phyloP scores from a whole-genome alignment of 371 early-diverging fungal genomes.

The Mortierella sp. region DNA sequence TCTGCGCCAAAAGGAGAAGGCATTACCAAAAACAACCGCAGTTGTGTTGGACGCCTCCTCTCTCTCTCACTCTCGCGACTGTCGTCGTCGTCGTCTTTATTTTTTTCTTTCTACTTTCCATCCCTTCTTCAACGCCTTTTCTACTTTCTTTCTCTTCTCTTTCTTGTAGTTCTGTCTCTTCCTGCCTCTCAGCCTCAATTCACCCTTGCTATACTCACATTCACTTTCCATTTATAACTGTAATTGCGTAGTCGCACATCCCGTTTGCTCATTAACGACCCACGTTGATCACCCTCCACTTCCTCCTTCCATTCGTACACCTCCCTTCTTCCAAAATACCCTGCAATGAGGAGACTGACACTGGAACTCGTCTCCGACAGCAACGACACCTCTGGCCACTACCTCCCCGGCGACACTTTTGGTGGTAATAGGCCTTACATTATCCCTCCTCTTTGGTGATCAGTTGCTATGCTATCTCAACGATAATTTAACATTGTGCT shows the following conservation, averaged over 20 bases:
- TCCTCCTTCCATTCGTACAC: background rate
- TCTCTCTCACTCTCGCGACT: background rate
- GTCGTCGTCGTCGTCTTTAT: background rate
- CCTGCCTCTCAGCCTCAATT: background rate
- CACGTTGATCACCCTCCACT: background rate
- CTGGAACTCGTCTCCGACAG: conserved; percentile 5
- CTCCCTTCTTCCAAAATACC: background rate
- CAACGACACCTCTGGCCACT: background rate
- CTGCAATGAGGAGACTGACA: conserved; percentile 14
- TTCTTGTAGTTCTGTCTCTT: background rate
- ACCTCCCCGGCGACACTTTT: conserved; percentile 22
- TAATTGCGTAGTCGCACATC: background rate
- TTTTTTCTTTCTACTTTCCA: background rate
- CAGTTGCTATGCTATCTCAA: background rate
- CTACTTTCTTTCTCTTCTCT: background rate
- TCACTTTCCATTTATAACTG: background rate
- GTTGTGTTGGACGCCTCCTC: background rate
- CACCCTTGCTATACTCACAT: background rate
- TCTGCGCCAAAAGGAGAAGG: background rate
- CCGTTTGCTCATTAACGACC: no score
- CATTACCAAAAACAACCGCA: background rate
- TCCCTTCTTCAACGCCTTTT: background rate
- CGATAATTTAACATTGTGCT: background rate
- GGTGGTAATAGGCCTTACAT: background rate
- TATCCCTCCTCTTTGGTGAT: no score